phyloP scores from a whole-genome alignment of 2,329 filamentous ascomycete genomes.

The Alternaria arborescens region DNA sequence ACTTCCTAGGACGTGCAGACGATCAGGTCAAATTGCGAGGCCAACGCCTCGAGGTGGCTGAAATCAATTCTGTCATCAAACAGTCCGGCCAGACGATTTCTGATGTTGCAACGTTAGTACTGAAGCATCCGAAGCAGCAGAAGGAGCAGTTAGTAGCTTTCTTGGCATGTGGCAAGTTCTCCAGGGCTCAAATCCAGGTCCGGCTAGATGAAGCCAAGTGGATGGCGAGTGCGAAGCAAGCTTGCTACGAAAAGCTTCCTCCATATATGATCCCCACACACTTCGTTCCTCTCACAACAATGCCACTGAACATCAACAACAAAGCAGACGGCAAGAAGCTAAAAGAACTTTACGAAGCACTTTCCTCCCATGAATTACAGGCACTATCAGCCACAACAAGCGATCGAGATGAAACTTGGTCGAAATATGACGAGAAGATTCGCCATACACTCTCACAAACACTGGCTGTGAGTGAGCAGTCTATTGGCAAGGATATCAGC shows the following conservation, averaged over 20 bases:
- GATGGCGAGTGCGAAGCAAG: slow-evolving; percentile 50
- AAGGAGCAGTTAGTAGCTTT: slow-evolving; percentile 87
- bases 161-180: slow-evolving; percentile 48
- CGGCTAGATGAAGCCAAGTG: slow-evolving; percentile 29
- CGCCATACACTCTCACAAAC: slow-evolving; percentile 64
- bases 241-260: slow-evolving; percentile 76
- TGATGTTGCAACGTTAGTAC: slow-evolving; percentile 79
- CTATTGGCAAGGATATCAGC: slow-evolving; percentile 66
- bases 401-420: slow-evolving; percentile 33
- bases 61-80: slow-evolving; percentile 87
- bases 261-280: slow-evolving; percentile 93
- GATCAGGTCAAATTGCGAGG: slow-evolving; percentile 93
- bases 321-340: slow-evolving; percentile 81
- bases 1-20: slow-evolving; percentile 87
- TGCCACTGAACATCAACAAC: slow-evolving; percentile 88
- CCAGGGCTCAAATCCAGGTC: slow-evolving; percentile 29
- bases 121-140: slow-evolving; percentile 74
- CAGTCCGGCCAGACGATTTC: slow-evolving; percentile 64
- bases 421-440: slow-evolving; percentile 59
- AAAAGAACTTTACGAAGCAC: slow-evolving; percentile 68
- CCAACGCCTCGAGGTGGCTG: slow-evolving; percentile 86
- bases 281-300: slow-evolving; percentile 72
- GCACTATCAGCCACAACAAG: slow-evolving; percentile 51
- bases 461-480: slow-evolving; percentile 54
- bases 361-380: slow-evolving; percentile 70